Percentiles rank a stretch among this genome's conserved stretches.
Evolutionary conservation across 192 early-diverging fungal species (phyloP).

Genomic region (Podila minutissima): DNA sequence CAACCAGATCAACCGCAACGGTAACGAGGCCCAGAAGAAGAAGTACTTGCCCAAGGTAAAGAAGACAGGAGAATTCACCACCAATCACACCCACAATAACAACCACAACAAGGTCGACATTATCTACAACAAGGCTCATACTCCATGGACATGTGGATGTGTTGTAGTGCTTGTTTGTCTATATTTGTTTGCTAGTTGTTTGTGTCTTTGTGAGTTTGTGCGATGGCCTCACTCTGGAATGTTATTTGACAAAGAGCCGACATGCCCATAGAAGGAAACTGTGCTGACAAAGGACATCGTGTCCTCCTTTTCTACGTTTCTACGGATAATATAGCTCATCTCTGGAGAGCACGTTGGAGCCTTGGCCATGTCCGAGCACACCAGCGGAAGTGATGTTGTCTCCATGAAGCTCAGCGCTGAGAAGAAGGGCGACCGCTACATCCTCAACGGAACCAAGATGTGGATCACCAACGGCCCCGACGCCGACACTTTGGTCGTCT

Average conservation of each 20-base stretch:
- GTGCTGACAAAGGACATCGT: background rate
- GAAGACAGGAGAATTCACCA: background rate
- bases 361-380: constrained; percentile 94
- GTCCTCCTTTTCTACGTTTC: background rate
- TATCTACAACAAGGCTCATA: no score
- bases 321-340: constrained; percentile 64
- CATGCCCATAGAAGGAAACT: background rate
- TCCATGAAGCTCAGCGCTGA: constrained; percentile 89
- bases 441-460: constrained; percentile 91
- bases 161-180: no score
- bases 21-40: constrained; percentile 83
- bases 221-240: no score
- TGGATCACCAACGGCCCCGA: constrained; percentile 99
- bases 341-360: constrained; percentile 90
- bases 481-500: constrained; percentile 90
- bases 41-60: constrained; percentile 88
- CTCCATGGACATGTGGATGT: no score
- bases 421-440: constrained; percentile 83
- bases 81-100: no score
- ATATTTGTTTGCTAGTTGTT: no score
- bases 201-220: no score
- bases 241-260: no score
- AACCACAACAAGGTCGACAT: no score
- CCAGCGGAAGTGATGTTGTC: constrained; percentile 92
- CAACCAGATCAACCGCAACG: constrained; percentile 95